These are phyloP conservation scores for Aspergillus hiratsukae DNA, from an alignment of 2,329 filamentous ascomycete species.

Conservation along the genomic window DNA sequence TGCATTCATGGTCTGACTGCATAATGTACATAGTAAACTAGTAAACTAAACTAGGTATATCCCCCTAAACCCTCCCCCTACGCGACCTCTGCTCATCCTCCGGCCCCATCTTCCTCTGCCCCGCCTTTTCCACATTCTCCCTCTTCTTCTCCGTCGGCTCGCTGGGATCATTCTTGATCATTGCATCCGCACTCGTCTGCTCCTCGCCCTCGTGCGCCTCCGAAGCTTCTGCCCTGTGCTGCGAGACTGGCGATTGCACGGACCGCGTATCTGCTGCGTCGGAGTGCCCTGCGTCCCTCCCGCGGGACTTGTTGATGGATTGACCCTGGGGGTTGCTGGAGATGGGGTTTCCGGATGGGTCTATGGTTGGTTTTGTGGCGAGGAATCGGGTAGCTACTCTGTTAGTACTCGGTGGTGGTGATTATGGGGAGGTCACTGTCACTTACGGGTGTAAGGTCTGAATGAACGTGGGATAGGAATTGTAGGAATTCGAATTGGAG, in stretches of 20 bases:
- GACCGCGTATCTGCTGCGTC: conserved; percentile 1
- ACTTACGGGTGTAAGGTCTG: background rate
- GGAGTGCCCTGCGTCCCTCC: background rate
- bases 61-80: background rate
- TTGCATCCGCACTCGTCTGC: conserved; percentile 3
- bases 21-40: no score
- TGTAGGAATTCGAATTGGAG: background rate
- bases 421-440: no score
- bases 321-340: conserved; percentile 1
- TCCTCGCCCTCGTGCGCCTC: conserved; percentile 8
- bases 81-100: conserved; percentile 1
- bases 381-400: background rate
- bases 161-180: conserved; percentile 6
- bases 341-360: background rate
- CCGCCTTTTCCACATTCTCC: conserved; percentile 4
- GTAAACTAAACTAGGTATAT: no score
- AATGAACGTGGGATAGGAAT: background rate
- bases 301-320: conserved; percentile 4
- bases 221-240: conserved; percentile 1
- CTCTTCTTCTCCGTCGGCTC: conserved; percentile 2
- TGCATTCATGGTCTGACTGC: no score
- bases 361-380: background rate
- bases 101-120: conserved; percentile 2
- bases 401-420: background rate
- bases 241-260: conserved; percentile 2